Base-by-base conservation (phyloP, 768 basidiomycete genomes). In the button mushroom (Agaricus bisporus) region DNA sequence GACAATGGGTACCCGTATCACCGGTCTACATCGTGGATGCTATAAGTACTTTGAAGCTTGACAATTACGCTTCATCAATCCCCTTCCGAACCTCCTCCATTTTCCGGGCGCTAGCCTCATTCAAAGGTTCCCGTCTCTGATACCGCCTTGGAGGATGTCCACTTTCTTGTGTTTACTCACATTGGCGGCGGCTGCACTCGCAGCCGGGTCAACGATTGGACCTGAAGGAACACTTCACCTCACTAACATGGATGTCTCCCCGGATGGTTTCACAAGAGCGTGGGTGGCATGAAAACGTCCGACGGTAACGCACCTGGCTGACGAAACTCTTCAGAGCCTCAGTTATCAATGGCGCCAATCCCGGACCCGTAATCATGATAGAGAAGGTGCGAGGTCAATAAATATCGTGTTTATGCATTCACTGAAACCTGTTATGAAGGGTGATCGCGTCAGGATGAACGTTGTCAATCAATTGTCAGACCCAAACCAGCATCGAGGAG, bases 391-490 rank as follows among this genome's bases (percentile, higher is more conserved):
- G 22, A 39, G 18, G 15, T 6, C n/a, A 4, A 17, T 44, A n/a
- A 10, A 11, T 20, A 20, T 18, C 36, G 1, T 26, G 18, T 32
- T n/a, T 28, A n/a, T n/a, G 6, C 22, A 17, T 12, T n/a, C n/a
- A 12, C 26, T 25, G 12, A 29, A 37, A 32, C 7, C 32, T 17
- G 9, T 5, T 32, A 9, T 29, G 8, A 39, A 63, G 67, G 74
- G 77, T 14, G 69, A 70, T 47, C 60, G 58, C 25, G 76, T 79
- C 58, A 38, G 52, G 22, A 61, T 83, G 48, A 78, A 79, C 51
- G 76, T 82, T 5, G 59, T 71, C 17, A 71, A 80, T 51, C 36
- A 60, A 8, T 68, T 83, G 18, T 68, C 64, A 0, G 79, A 83
- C 45, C 64, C 68, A 1, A 66, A 71, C 0, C 78, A 82, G 79